Base-by-base conservation (phyloP, 139 green algal genomes). In the Ettlia oleoabundans region DNA sequence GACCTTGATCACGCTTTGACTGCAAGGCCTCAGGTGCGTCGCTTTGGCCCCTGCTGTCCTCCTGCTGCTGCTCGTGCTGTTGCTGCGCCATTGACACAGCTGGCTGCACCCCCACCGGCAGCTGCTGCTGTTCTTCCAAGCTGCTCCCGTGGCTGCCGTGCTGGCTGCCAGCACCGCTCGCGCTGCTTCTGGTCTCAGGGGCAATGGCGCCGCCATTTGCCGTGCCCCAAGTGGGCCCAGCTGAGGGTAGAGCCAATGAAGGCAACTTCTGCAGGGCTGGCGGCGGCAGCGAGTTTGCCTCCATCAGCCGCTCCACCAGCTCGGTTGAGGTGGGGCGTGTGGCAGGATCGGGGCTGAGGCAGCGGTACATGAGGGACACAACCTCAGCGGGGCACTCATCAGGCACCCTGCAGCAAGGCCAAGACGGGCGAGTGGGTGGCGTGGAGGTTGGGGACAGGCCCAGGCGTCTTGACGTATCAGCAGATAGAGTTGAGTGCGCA, bases 321-420 rank as follows among this genome's bases (percentile, higher is more conserved):
- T 70, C 33, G 6, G 80, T 80, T 22, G 83, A 75, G 2, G 78
- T 83, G 41, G 86, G 86, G 6, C 86, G 86, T 7, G 52, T 69
- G 21, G 58, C 73, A 19, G 86, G 86, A 33, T 86, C 53, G 7
- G 78, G 66, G 35, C 82, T 58, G 33, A 90, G 35, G 69, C 86
- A 90, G 28, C 40, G 65, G 10, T 72, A 24, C 5, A 90, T 76
- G 3, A 88, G 42, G 8, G 73, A 28, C 32, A 70, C 28, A 32
- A 84, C 43, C 37, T 82, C 76, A 2, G 82, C 19, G 3, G 75
- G 72, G 76, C 86, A 88, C 61, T 90, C 86, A 38, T 85, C 80
- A 7, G 86, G 86, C 21, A 90, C 83, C 22, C 86, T 89, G 78
- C 62, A 53, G 24, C 1, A 30, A 13, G 47, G 51, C 32, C 28